Base-by-base conservation (phyloP, 1,284 basidiomycete genomes). In the Cutaneotrichosporon sp. region DNA sequence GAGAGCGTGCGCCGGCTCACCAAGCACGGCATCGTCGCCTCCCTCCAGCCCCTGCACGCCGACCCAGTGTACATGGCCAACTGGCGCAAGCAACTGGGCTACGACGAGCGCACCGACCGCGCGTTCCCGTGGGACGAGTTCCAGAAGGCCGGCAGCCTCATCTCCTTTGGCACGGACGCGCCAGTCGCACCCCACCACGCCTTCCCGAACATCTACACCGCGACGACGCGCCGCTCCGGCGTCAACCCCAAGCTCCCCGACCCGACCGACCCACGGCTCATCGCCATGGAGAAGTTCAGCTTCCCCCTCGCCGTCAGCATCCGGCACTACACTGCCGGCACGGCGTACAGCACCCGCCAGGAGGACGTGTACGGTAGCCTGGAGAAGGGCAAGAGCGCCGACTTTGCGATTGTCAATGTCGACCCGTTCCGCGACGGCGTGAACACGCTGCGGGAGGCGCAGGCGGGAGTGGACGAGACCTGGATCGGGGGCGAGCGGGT, bases 31-130 rank as follows among this genome's bases (percentile, higher is more conserved):
- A 50, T 74, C 25, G 59, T 66, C 16, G 70, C 72, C 6, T 70
- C 68, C 4, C 51, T 74, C 4, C 72, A 74, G 54, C 72, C 72
- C 2, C 61, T 69, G 1, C 72, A 74, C 49, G 70, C 70, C 18
- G 72, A 74, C 59, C 72, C 72, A 1, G 53, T 71, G 31, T 65
- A 65, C 22, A 49, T 64, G 25, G 36, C 56, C 43, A 71, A 71
- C 56, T 74, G 69, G 69, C 55, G 59, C 20, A 54, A 58, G 13
- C 54, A 64, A 60, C 59, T 74, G 2, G 67, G 68, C 4, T 54
- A 65, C 34, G 68, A 70, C 49, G 60, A 66, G 43, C 64, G 72
- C 10, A 62, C 63, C 38, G 63, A 67, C 20, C 67, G 72, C 29
- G 69, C 64, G 1, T 74, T 72, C 50, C 69, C 72, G 0, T 67